These are phyloP conservation scores for Dorcoceras hygrometricum DNA, from an alignment of 257 asterid species.

Conservation along the genomic window DNA sequence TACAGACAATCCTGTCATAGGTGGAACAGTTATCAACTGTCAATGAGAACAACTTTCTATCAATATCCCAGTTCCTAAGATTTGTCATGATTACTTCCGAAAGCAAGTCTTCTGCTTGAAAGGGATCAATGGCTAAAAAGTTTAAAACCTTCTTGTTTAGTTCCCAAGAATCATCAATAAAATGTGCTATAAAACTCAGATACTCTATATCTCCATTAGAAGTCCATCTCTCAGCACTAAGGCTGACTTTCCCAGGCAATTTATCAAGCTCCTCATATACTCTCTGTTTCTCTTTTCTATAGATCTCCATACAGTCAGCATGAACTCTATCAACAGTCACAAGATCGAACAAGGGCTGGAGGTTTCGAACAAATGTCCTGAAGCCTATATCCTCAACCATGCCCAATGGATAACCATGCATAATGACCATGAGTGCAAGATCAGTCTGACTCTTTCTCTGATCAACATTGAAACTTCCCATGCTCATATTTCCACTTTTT, in stretches of 20 bases:
- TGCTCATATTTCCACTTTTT: conserved; percentile 36
- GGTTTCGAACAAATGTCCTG: conserved; percentile 68
- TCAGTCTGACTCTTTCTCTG: conserved; percentile 61
- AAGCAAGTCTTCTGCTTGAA: conserved; percentile 66
- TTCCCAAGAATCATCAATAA: conserved; percentile 75
- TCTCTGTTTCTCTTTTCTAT: conserved; percentile 68
- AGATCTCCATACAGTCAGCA: conserved; percentile 75
- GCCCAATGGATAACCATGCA: conserved; percentile 79
- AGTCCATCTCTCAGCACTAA: conserved; percentile 74
- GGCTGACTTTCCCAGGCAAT: conserved; percentile 79
- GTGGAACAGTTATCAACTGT: conserved; percentile 55
- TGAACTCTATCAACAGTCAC: conserved; percentile 55
- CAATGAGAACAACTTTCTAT: conserved; percentile 74
- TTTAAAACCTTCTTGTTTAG: conserved; percentile 66
- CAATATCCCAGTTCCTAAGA: conserved; percentile 78
- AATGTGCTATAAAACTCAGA: conserved; percentile 78
- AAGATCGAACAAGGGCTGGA: conserved; percentile 82
- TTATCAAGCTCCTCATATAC: conserved; percentile 73
- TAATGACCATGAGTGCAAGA: conserved; percentile 88
- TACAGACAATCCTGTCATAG: conserved; percentile 58
- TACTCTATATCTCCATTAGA: conserved; percentile 52
- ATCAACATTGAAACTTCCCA: conserved; percentile 49
- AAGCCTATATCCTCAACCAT: conserved; percentile 93
- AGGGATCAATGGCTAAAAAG: conserved; percentile 56
- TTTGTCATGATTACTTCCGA: conserved; percentile 64